These are phyloP conservation scores for Teunomyces lycoperdinae DNA, from an alignment of 805 yeast species.

Conservation along the genomic window DNA sequence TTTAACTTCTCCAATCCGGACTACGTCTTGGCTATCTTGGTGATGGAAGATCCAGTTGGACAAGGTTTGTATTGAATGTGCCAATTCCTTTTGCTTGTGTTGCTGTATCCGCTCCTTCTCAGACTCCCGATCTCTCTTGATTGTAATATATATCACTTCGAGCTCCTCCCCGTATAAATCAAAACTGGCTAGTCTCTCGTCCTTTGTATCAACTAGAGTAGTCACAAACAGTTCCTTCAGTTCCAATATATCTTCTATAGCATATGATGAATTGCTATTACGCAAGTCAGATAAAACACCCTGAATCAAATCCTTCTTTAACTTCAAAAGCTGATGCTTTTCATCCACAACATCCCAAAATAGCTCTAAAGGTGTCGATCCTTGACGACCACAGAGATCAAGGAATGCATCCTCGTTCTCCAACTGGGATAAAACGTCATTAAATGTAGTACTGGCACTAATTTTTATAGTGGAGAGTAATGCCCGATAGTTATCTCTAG, in stretches of 20 bases:
- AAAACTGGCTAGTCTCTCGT: slow-evolving; percentile 26
- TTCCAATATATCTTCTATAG: slow-evolving; percentile 11
- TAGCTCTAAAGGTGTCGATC: slow-evolving; percentile 74
- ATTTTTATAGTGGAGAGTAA: slow-evolving; percentile 44
- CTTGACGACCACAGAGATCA: slow-evolving; percentile 67
- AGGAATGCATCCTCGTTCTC: slow-evolving; percentile 57
- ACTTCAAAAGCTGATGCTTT: slow-evolving; percentile 51
- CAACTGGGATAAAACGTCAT: slow-evolving; percentile 48
- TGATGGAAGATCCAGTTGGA: slow-evolving; percentile 15
- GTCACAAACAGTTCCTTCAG: slow-evolving; percentile 18
- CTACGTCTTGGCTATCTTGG: slow-evolving; percentile 4
- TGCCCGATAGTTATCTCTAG: slow-evolving; percentile 56
- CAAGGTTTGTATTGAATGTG: slow-evolving; percentile 7
- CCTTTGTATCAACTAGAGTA: slow-evolving; percentile 18
- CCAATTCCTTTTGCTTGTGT: slow-evolving; percentile 12
- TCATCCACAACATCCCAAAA: slow-evolving; percentile 74
- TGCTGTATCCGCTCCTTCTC: slow-evolving; percentile 8
- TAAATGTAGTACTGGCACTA: slow-evolving; percentile 57
- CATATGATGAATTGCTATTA: slow-evolving; percentile 10
- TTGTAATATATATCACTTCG: slow-evolving; percentile 23
- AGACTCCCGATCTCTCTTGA: slow-evolving; percentile 21
- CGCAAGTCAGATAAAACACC: slow-evolving; percentile 42
- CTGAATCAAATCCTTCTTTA: slow-evolving; percentile 58
- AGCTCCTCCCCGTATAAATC: slow-evolving; percentile 22
- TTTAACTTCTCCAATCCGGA: not conserved